Conservation (phyloP, 2,329 filamentous ascomycete genomes). For the Aspergillus tanneri region DNA sequence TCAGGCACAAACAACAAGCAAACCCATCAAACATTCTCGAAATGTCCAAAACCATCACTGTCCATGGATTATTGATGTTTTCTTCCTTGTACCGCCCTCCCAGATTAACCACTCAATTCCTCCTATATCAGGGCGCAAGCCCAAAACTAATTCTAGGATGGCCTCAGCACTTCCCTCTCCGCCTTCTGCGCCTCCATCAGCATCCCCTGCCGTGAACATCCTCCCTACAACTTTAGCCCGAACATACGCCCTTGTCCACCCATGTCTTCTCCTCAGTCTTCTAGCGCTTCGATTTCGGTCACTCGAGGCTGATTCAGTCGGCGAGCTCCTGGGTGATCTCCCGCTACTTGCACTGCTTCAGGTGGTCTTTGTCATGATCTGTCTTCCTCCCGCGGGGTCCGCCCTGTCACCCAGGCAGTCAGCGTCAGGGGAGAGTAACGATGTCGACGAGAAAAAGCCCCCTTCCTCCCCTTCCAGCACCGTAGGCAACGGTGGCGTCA, state of each 20-base stretch:
- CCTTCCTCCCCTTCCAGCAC: not conserved
- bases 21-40: not conserved
- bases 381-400: constrained; percentile 55
- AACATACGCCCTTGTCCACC: constrained; percentile 65
- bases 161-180: constrained; percentile 13
- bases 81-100: not conserved
- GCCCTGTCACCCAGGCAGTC: constrained; percentile 20
- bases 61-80: not conserved
- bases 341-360: constrained; percentile 66
- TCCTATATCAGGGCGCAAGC: not conserved
- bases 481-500: not conserved
- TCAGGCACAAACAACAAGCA: not conserved
- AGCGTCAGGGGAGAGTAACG: not conserved
- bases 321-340: constrained; percentile 61
- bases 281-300: constrained; percentile 63
- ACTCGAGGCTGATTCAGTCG: constrained; percentile 68
- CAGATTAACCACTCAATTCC: not conserved
- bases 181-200: constrained; percentile 21
- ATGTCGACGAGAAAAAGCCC: constrained; percentile 8
- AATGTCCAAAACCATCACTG: not conserved
- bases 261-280: constrained; percentile 63
- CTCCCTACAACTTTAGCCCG: constrained; percentile 50
- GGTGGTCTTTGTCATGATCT: constrained; percentile 56
- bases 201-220: constrained; percentile 46
- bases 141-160: constrained; percentile 4